Base-by-base conservation (phyloP, 805 yeast species). In the Yarrowia hollandica region DNA sequence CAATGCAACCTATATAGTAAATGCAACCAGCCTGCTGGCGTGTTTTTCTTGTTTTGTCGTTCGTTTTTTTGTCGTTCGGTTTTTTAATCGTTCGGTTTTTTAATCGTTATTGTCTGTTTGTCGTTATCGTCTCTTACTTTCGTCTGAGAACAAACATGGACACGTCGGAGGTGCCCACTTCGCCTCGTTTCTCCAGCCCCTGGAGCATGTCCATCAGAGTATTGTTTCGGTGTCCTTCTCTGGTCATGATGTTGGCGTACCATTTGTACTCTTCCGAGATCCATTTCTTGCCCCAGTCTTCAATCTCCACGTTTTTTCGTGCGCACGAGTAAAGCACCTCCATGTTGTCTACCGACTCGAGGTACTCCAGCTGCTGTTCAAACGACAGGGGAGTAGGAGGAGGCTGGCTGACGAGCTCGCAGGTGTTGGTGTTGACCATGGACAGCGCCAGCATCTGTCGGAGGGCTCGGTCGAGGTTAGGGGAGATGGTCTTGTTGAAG, bases 381-480 rank as follows among this genome's bases (percentile, higher is more conserved):
- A 35, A 52, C 3, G 31, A 19, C 4, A 28, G 58, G 18, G 58
- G 58, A 14, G 44, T 52, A 6, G 59, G 58, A 0, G 70, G 70
- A 2, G 64, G 60, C 15, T 46, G 42, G 11, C 67, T 61, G 18
- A 67, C 60, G 33, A 46, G 55, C 42, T 67, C 64, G 48, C 70
- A 67, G 14, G 60, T 63, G 18, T 52, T 61, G 1, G 69, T 64
- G 14, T 64, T 62, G 35, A 67, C 61, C 58, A 56, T 46, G 35
- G 61, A 62, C 21, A 67, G 64, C 2, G 70, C 68, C 37, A 67
- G 60, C 56, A 67, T 62, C 12, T 62, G 65, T 15, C 62, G 65
- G 30, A 67, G 62, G 2, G 67, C 62, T 18, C 59, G 60, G 35
- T 67, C 69, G 3, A 67, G 64, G 16, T 65, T 63, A 4, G 65